Evolutionary conservation across 345 rosid species (phyloP).

Genomic region (Aquilaria yunnanensis): DNA sequence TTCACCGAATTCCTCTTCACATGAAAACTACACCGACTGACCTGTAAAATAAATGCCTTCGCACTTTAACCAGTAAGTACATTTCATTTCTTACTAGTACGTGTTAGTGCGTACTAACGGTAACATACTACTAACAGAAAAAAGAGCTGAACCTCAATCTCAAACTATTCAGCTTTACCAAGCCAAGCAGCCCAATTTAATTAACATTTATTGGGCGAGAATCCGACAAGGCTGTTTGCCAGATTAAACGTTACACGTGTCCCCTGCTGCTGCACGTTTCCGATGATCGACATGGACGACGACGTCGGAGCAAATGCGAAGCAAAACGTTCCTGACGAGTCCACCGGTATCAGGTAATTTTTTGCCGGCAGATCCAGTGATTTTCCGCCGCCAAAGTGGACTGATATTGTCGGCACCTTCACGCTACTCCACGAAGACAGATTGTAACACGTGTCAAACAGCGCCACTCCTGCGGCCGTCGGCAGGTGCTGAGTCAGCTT

Average conservation of each 20-base stretch:
- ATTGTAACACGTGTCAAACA: slow-evolving; percentile 95
- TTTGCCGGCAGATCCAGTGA: slow-evolving; percentile 59
- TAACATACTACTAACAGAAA: neutral
- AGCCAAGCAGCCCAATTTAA: neutral
- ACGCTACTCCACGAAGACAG: slow-evolving; percentile 53
- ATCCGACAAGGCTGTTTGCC: slow-evolving; percentile 52
- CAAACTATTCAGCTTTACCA: too few relatives aligned
- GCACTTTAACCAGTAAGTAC: neutral
- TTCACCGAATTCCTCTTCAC: too few relatives aligned
- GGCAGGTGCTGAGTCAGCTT: slow-evolving; percentile 30
- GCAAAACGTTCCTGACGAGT: slow-evolving; percentile 67
- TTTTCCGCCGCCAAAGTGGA: slow-evolving; percentile 56
- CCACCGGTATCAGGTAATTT: slow-evolving; percentile 75
- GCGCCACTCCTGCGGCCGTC: slow-evolving; percentile 38
- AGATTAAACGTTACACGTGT: slow-evolving; percentile 83
- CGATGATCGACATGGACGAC: slow-evolving; percentile 75
- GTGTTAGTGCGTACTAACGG: too few relatives aligned
- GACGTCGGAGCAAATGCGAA: slow-evolving; percentile 94
- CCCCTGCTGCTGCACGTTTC: slow-evolving; percentile 96
- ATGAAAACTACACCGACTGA: neutral
- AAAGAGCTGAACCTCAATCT: neutral
- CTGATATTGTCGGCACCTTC: slow-evolving; percentile 71
- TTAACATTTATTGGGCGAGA: slow-evolving; percentile 63
- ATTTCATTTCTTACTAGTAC: neutral
- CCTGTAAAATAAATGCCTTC: too few relatives aligned